Evolutionary conservation across 352 stramenopile species (phyloP).

Genomic region (Phytopythium aichiense): DNA sequence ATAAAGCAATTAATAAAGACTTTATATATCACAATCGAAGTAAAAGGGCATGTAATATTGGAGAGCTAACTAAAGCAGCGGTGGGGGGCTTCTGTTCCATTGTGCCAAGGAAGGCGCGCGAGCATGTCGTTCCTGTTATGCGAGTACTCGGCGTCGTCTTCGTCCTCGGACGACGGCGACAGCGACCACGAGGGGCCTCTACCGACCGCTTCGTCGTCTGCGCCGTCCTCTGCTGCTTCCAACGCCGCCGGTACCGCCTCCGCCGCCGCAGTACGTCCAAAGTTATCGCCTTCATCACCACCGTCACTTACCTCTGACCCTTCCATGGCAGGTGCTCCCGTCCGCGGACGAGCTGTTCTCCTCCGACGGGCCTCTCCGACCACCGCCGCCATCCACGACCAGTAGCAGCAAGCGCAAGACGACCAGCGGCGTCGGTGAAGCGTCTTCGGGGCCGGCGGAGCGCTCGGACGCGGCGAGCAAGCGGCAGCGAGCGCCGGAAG

Average conservation of each 20-base stretch:
- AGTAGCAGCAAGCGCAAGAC: slow-evolving; percentile 9
- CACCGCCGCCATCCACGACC: not conserved
- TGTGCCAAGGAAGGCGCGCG: too few species aligned
- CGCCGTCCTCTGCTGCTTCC: not conserved
- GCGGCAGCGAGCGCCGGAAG: slow-evolving; percentile 4
- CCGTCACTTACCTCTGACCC: not conserved
- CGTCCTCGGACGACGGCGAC: slow-evolving; percentile 30
- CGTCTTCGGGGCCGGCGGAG: not conserved
- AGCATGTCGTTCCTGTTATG: slow-evolving; percentile 53
- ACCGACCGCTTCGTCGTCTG: not conserved
- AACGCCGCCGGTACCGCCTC: not conserved
- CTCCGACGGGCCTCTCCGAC: slow-evolving; percentile 19
- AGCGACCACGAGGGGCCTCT: not conserved
- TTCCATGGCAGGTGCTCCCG: slow-evolving; percentile 16
- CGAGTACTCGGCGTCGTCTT: slow-evolving; percentile 60
- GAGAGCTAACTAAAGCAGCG: too few species aligned
- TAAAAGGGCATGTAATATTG: too few species aligned
- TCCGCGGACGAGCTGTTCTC: slow-evolving; percentile 49
- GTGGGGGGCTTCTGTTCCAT: too few species aligned
- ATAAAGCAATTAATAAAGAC: too few species aligned
- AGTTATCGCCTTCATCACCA: not conserved
- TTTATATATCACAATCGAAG: too few species aligned
- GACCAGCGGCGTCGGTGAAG: not conserved
- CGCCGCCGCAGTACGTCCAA: slow-evolving; percentile 2
- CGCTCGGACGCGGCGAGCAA: slow-evolving; percentile 12